A percentile compares a stretch with the other conserved stretches of the same genome.
Conservation (phyloP, 1,284 basidiomycete species). For the Cerioporus squamosus region DNA sequence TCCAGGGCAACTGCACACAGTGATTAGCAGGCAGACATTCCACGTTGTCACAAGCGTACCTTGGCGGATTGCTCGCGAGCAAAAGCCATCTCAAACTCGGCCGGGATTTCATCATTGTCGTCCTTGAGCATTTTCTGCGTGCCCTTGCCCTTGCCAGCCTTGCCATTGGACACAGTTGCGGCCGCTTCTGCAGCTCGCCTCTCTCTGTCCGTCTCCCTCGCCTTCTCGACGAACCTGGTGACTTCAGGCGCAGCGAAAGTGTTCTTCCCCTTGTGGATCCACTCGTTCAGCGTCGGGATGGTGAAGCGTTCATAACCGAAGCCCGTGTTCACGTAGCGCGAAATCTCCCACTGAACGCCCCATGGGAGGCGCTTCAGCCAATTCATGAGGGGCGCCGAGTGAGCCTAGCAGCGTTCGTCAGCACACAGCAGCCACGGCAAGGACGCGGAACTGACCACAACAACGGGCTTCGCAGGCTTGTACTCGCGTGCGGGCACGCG, state of each 20-base stretch:
- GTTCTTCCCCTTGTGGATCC: neutral
- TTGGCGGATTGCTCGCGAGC: slow-evolving; percentile 15
- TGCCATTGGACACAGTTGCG: neutral
- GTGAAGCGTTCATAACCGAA: slow-evolving; percentile 1
- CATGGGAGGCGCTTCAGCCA: slow-evolving; percentile 10
- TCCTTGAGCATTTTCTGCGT: no score
- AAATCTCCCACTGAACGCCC: slow-evolving; percentile 35
- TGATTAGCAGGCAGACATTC: neutral
- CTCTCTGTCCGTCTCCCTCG: neutral
- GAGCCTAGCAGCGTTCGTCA: neutral
- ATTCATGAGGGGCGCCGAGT: neutral
- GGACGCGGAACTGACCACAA: slow-evolving; percentile 3
- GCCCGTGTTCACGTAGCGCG: slow-evolving; percentile 21
- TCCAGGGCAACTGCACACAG: slow-evolving; percentile 39
- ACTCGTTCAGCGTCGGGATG: neutral
- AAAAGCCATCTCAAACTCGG: slow-evolving; percentile 8
- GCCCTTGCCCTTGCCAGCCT: neutral
- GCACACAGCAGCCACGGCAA: neutral
- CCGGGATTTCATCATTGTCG: neutral
- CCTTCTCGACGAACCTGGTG: slow-evolving; percentile 3
- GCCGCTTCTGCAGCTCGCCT: neutral
- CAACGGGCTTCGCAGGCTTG: slow-evolving; percentile 5
- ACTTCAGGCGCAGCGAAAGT: slow-evolving; percentile 7
- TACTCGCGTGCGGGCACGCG: neutral
- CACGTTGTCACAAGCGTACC: slow-evolving; percentile 3